These are phyloP conservation scores for Heimioporus sp. DNA, from an alignment of 768 basidiomycete species.

Conservation along the genomic window DNA sequence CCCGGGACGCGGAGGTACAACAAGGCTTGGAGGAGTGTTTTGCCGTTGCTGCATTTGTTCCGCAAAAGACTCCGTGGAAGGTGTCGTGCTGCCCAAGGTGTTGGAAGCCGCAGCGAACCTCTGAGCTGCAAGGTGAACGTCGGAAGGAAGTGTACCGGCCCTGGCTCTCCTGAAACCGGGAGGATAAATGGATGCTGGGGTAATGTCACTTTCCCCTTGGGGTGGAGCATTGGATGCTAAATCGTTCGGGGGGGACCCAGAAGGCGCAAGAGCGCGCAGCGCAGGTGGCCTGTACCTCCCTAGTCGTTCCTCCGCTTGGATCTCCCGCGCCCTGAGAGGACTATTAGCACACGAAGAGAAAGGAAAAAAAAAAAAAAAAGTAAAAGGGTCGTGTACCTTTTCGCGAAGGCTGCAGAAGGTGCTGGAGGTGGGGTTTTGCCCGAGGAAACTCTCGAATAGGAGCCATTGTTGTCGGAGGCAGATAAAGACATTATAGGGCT, in stretches of 20 bases:
- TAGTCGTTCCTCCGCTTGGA: conserved; percentile 74
- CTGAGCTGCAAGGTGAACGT: conserved; percentile 85
- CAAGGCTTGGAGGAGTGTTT: conserved; percentile 37
- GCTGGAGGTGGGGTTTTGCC: conserved; percentile 91
- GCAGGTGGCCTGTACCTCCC: conserved; percentile 79
- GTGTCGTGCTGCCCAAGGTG: conserved; percentile 48
- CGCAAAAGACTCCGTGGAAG: conserved; percentile 50
- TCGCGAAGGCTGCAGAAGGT: conserved; percentile 85
- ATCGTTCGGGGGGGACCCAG: conserved; percentile 74
- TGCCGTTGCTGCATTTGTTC: conserved; percentile 42
- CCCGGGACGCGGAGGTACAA: conserved; percentile 55
- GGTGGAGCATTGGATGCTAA: conserved; percentile 55
- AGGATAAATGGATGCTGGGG: conserved; percentile 76
- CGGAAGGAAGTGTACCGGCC: conserved; percentile 97
- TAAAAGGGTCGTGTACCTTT: conserved; percentile 53
- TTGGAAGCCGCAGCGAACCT: conserved; percentile 69
- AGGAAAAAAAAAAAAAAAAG: conserved; percentile 12
- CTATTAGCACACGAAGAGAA: conserved; percentile 10
- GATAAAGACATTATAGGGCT: conserved; percentile 90
- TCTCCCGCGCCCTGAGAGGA: conserved; percentile 70
- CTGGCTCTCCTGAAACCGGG: conserved; percentile 90
- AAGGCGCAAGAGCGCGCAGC: conserved; percentile 63
- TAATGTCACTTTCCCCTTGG: conserved; percentile 52
- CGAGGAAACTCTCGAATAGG: conserved; percentile 79
- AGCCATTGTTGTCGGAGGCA: conserved; percentile 75